These are phyloP conservation scores for Trametes gibbosa DNA, from an alignment of 768 basidiomycete genomes.

Conservation along the genomic window DNA sequence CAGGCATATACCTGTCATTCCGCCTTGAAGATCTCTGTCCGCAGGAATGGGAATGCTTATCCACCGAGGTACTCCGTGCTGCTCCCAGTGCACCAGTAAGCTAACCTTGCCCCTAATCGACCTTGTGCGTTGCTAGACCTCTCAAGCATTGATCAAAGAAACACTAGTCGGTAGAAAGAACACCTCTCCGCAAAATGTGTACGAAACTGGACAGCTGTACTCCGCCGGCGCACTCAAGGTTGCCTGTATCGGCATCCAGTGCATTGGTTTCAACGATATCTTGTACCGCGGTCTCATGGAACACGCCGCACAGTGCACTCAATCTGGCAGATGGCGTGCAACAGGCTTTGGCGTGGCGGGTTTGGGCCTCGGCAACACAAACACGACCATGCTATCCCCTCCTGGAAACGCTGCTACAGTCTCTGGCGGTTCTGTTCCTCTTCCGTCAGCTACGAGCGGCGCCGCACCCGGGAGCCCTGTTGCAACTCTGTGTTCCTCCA, in stretches of 20 bases:
- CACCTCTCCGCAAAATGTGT: conserved; percentile 72
- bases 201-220: conserved; percentile 74
- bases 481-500: neutral
- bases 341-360: neutral
- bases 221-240: conserved; percentile 68
- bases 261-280: conserved; percentile 69
- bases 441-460: neutral
- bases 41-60: conserved; percentile 68
- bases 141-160: conserved; percentile 65
- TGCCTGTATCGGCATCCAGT: conserved; percentile 72
- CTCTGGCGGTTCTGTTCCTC: neutral
- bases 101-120: neutral
- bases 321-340: conserved; percentile 31
- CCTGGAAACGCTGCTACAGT: neutral
- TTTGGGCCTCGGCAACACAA: neutral
- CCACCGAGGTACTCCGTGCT: conserved; percentile 49
- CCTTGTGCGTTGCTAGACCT: conserved; percentile 44
- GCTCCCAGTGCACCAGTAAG: too few species aligned
- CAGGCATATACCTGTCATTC: conserved; percentile 72
- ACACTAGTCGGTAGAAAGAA: conserved; percentile 71
- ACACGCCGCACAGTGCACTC: conserved; percentile 48
- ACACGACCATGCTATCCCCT: neutral
- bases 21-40: conserved; percentile 60
- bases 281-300: conserved; percentile 67
- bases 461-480: conserved; percentile 2